phyloP scores from a whole-genome alignment of 2,329 filamentous ascomycete genomes.

The Fusarium incarnatum region DNA sequence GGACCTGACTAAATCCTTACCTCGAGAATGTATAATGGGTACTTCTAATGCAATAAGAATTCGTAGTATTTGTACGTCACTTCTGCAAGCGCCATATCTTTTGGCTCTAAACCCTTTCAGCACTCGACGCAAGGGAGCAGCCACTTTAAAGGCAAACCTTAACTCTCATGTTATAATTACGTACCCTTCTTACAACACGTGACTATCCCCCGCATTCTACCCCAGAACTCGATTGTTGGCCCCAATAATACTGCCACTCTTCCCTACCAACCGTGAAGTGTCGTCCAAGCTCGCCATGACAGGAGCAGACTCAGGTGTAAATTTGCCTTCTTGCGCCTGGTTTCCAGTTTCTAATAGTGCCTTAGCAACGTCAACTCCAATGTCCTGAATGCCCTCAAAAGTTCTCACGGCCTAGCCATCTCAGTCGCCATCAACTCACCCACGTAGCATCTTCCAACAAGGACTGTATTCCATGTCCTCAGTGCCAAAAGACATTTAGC shows the following conservation, averaged over 20 bases:
- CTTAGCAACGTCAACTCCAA: background rate
- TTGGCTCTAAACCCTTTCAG: background rate
- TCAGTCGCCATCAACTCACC: constrained; percentile 3
- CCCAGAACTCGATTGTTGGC: background rate
- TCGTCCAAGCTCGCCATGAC: background rate
- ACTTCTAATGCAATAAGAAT: too few relatives aligned
- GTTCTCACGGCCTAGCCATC: constrained; percentile 9
- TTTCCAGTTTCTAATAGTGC: rapidly evolving
- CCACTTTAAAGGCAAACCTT: background rate
- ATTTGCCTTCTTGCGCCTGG: background rate
- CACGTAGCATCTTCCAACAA: background rate
- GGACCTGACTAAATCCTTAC: too few relatives aligned
- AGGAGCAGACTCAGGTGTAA: background rate
- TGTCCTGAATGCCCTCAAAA: background rate
- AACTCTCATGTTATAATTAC: background rate
- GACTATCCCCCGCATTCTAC: background rate
- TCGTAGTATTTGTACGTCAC: too few relatives aligned
- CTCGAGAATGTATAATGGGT: too few relatives aligned
- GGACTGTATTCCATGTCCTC: background rate
- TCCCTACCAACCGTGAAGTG: background rate
- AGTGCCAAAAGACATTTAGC: background rate
- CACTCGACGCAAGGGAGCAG: background rate
- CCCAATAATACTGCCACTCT: background rate
- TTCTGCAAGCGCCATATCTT: too few relatives aligned
- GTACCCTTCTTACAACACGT: background rate